A percentile compares a stretch with the other conserved stretches of the same genome.
Evolutionary conservation across 345 rosid genomes (phyloP).

Genomic region (Acer campestre): DNA sequence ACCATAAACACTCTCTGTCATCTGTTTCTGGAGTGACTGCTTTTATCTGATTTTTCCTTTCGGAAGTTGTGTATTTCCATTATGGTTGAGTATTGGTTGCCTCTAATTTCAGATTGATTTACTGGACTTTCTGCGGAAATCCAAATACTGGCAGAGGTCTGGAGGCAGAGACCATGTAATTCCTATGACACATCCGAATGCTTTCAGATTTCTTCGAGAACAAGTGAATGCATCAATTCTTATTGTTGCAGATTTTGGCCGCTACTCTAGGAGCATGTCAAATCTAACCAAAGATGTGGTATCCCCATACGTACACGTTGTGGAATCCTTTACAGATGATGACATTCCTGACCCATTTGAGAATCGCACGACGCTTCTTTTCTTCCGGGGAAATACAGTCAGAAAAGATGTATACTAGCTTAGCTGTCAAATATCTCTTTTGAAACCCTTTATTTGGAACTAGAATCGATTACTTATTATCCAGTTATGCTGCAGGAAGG

Average conservation of each 20-base stretch:
- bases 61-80: constrained; percentile 1
- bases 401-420: constrained; percentile 80
- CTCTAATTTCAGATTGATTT: constrained; percentile 71
- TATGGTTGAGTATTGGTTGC: constrained; percentile 16
- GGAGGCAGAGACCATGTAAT: constrained; percentile 94
- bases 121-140: constrained; percentile 59
- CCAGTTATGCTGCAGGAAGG: constrained; percentile 61
- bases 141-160: constrained; percentile 91
- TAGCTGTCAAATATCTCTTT: constrained; percentile 3
- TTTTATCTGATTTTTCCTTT: background rate
- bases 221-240: constrained; percentile 86
- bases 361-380: constrained; percentile 73
- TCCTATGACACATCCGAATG: constrained; percentile 99
- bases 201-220: constrained; percentile 88
- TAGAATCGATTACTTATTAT: constrained; percentile 12
- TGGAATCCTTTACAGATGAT: constrained; percentile 68
- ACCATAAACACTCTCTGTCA: background rate
- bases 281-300: constrained; percentile 86
- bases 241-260: constrained; percentile 90
- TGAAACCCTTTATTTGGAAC: constrained; percentile 4
- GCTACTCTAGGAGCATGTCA: constrained; percentile 68
- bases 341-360: constrained; percentile 61
- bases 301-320: constrained; percentile 91
- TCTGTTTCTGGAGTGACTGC: background rate
- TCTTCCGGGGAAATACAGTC: constrained; percentile 86